Evolutionary conservation across 139 green algal species (phyloP).

Genomic region (Desmodesmus armatus): DNA sequence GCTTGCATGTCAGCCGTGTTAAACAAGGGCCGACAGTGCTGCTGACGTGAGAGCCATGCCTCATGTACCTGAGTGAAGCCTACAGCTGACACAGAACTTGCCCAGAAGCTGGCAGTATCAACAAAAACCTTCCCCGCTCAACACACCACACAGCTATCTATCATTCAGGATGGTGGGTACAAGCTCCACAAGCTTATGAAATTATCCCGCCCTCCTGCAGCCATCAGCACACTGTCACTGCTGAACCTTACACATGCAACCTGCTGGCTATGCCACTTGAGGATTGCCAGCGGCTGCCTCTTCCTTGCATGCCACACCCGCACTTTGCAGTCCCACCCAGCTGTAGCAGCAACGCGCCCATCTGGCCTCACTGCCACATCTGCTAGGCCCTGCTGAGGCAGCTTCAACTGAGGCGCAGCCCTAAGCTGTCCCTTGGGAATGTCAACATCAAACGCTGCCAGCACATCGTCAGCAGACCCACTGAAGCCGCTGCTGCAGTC

Average conservation of each 20-base stretch:
- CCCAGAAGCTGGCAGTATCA: too few species aligned
- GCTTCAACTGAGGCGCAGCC: neutral
- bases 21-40: too few species aligned
- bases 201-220: conserved; percentile 18
- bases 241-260: conserved; percentile 20
- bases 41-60: too few species aligned
- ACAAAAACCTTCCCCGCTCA: too few species aligned
- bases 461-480: conserved; percentile 6
- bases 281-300: conserved; percentile 7
- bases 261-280: conserved; percentile 28
- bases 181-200: conserved; percentile 35
- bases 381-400: conserved; percentile 17
- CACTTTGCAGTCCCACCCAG: conserved; percentile 35
- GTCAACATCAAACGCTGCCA: conserved; percentile 3
- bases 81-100: too few species aligned
- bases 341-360: conserved; percentile 16
- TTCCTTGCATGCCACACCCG: conserved; percentile 35
- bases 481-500: neutral
- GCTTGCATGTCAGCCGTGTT: too few species aligned
- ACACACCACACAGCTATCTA: too few species aligned
- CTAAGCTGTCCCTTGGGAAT: neutral
- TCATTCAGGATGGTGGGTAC: conserved; percentile 31
- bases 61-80: too few species aligned
- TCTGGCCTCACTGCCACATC: conserved; percentile 28
- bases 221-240: conserved; percentile 1